Evolutionary conservation across 805 yeast genomes (phyloP).

Genomic region (Maudiozyma turicensis): DNA sequence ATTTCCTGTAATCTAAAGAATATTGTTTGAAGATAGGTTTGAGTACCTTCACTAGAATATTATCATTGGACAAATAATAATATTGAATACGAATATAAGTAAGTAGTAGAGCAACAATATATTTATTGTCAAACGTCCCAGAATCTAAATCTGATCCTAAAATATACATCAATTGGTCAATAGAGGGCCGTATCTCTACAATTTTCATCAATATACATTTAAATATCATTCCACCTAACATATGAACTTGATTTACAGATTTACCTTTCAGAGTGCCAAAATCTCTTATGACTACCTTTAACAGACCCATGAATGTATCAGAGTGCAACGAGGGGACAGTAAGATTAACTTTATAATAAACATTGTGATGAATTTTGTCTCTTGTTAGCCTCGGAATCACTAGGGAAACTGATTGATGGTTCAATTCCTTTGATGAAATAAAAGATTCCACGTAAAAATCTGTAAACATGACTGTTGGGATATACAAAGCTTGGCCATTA

Average conservation of each 20-base stretch:
- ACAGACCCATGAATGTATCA: constrained; percentile 19
- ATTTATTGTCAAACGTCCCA: constrained; percentile 54
- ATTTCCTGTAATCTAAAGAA: constrained; percentile 57
- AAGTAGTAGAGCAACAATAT: constrained; percentile 39
- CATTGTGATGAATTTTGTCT: constrained; percentile 22
- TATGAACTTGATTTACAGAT: constrained; percentile 9
- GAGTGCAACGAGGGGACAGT: constrained; percentile 21
- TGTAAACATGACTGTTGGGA: constrained; percentile 10
- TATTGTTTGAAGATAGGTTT: constrained; percentile 45
- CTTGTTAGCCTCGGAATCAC: constrained; percentile 26
- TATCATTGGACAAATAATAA: constrained; percentile 26
- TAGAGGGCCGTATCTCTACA: constrained; percentile 62
- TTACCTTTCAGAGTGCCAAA: constrained; percentile 17
- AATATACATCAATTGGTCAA: constrained; percentile 17
- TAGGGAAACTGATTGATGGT: constrained; percentile 27
- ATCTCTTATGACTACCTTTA: constrained; percentile 17
- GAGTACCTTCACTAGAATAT: constrained; percentile 37
- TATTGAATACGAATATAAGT: constrained; percentile 46
- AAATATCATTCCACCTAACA: constrained; percentile 28
- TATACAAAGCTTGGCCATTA: too few species aligned
- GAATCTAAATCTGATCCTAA: constrained; percentile 46
- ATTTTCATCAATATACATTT: constrained; percentile 64
- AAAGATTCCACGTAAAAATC: constrained; percentile 26
- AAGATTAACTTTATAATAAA: constrained; percentile 26
- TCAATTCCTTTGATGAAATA: constrained; percentile 22